Evolutionary conservation across 2,329 filamentous ascomycete species (phyloP).

Genomic region (Phaeosphaeriaceae sp.): DNA sequence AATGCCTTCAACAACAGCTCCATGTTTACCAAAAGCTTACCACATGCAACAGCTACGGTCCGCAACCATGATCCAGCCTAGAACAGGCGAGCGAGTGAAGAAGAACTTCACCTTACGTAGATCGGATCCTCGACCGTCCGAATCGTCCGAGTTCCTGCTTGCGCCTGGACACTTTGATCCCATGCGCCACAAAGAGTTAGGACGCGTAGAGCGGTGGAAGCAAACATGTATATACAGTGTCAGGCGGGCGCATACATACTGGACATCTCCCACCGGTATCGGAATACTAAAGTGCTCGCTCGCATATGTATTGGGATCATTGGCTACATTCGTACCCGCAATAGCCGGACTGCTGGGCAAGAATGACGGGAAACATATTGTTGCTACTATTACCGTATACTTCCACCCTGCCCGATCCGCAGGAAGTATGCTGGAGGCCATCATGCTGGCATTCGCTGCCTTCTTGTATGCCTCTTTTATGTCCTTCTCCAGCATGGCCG

Average conservation of each 20-base stretch:
- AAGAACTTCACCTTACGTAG: conserved; percentile 77
- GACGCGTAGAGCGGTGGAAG: conserved; percentile 42
- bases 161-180: conserved; percentile 38
- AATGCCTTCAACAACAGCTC: conserved; percentile 3
- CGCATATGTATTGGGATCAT: conserved; percentile 83
- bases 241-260: conserved; percentile 62
- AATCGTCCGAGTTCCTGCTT: conserved; percentile 50
- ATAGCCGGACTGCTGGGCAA: conserved; percentile 77
- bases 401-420: conserved; percentile 88
- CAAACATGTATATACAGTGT: conserved; percentile 40
- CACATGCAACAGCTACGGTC: conserved; percentile 67
- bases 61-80: conserved; percentile 84
- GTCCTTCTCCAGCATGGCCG: conserved; percentile 84
- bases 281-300: conserved; percentile 89
- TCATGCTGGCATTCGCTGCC: conserved; percentile 75
- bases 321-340: conserved; percentile 81
- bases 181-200: conserved; percentile 37
- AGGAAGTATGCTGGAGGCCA: conserved; percentile 89
- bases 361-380: conserved; percentile 91
- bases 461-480: conserved; percentile 79
- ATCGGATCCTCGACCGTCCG: conserved; percentile 50
- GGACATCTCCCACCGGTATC: conserved; percentile 74
- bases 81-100: conserved; percentile 82
- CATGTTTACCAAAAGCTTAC: conserved; percentile 22
- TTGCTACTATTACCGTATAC: conserved; percentile 92